Evolutionary conservation across 257 asterid species (phyloP).

Genomic region (Salvia splendens): DNA sequence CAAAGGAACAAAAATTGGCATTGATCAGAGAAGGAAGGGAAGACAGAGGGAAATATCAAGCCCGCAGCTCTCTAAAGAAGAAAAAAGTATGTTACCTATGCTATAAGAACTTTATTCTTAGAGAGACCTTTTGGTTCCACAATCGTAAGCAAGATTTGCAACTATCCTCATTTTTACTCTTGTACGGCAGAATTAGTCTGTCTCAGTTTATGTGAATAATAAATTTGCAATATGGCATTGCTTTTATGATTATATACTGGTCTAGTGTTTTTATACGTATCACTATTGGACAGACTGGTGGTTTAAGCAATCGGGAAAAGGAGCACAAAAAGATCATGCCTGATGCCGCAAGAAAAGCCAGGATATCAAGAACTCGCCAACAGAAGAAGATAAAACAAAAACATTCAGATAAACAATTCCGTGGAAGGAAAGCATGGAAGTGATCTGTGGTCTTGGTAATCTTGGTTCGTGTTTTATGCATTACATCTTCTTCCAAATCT

Average conservation of each 20-base stretch:
- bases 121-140: not conserved
- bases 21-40: conserved; percentile 71
- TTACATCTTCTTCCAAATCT: not conserved
- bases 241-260: not conserved
- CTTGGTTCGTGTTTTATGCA: not conserved
- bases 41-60: conserved; percentile 68
- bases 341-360: conserved; percentile 62
- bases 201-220: not conserved
- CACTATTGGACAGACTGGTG: conserved; percentile 64
- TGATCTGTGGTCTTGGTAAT: conserved; percentile 24
- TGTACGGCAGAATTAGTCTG: not conserved
- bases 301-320: conserved; percentile 76
- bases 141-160: not conserved
- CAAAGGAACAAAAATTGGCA: conserved; percentile 70
- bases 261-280: conserved; percentile 9
- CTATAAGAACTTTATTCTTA: not conserved
- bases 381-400: conserved; percentile 52
- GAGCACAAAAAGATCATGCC: conserved; percentile 82
- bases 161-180: not conserved
- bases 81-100: conserved; percentile 56
- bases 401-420: conserved; percentile 66
- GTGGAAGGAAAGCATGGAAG: conserved; percentile 98
- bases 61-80: conserved; percentile 64
- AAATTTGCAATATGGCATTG: conserved; percentile 13
- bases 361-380: conserved; percentile 45